Conservation (phyloP, 2,329 filamentous ascomycete species). For the Penicillium sp. region DNA sequence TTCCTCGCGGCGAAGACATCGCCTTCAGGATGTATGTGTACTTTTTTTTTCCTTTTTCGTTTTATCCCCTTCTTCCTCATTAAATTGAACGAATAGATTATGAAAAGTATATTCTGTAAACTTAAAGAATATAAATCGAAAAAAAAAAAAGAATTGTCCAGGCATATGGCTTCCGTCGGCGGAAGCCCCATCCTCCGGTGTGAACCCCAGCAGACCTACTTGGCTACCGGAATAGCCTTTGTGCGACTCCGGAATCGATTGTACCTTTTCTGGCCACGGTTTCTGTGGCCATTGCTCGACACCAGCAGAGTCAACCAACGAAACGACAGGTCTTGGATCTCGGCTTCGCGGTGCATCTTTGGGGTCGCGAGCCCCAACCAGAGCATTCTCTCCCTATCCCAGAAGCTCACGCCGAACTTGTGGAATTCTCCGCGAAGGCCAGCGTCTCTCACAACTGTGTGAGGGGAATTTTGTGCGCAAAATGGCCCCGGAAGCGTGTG, state of each 20-base stretch:
- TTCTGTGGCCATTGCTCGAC: too few species aligned
- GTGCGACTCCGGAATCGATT: background rate
- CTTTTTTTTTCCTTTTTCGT: background rate
- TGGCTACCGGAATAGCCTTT: background rate
- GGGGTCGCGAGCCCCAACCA: accelerated
- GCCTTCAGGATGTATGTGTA: background rate
- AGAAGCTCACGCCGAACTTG: background rate
- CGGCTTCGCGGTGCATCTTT: background rate
- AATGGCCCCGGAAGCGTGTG: background rate
- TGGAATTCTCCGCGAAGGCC: background rate
- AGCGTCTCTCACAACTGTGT: background rate
- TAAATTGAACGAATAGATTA: background rate
- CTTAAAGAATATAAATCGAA: background rate
- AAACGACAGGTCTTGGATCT: background rate
- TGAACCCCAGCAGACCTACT: background rate
- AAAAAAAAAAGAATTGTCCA: background rate
- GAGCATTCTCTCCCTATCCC: background rate
- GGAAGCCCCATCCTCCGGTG: background rate
- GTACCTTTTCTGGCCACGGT: too few species aligned
- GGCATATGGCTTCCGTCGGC: background rate
- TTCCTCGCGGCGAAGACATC: background rate
- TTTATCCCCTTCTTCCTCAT: background rate
- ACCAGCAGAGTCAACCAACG: background rate
- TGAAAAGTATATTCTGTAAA: background rate
- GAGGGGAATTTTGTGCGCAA: background rate